phyloP scores from a whole-genome alignment of 2,329 filamentous ascomycete genomes.

The Aureobasidium sp. region DNA sequence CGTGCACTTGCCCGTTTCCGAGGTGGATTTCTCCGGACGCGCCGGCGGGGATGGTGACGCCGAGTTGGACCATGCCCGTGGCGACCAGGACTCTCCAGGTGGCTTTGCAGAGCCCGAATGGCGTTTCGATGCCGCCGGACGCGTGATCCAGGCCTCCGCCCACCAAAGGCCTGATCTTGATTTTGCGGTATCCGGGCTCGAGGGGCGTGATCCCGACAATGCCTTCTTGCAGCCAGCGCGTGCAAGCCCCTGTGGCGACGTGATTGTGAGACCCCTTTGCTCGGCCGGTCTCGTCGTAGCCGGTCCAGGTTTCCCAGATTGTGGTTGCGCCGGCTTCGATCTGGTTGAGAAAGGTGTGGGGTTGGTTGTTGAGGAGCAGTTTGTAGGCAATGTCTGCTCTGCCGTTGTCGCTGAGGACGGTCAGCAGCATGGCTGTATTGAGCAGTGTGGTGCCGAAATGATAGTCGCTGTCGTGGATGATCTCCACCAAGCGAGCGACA shows the following conservation, averaged over 20 bases:
- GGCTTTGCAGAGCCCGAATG: neutral
- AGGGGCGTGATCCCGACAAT: conserved; percentile 8
- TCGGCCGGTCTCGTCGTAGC: neutral
- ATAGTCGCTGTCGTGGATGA: neutral
- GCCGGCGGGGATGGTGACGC: neutral
- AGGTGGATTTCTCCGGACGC: neutral
- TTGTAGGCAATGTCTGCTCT: conserved; percentile 5
- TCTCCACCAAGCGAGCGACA: neutral
- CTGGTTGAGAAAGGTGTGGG: neutral
- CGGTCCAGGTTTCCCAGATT: conserved; percentile 1
- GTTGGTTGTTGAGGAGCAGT: neutral
- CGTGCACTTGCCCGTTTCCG: neutral
- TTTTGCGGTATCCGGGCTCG: conserved; percentile 2
- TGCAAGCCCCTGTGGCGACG: neutral
- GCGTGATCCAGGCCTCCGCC: conserved; percentile 2
- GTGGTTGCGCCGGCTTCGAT: conserved; percentile 8
- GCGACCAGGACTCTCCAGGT: neutral
- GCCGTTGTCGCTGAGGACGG: conserved; percentile 2
- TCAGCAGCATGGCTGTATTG: conserved; percentile 7
- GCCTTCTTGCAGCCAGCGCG: conserved; percentile 12
- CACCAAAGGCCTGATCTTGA: neutral
- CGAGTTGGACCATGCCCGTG: neutral
- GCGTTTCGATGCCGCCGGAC: neutral
- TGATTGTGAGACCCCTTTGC: conserved; percentile 5
- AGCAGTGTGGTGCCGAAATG: conserved; percentile 9